These are phyloP conservation scores for Cladochytrium replicatum DNA, from an alignment of 192 early-diverging fungal species.

Conservation along the genomic window DNA sequence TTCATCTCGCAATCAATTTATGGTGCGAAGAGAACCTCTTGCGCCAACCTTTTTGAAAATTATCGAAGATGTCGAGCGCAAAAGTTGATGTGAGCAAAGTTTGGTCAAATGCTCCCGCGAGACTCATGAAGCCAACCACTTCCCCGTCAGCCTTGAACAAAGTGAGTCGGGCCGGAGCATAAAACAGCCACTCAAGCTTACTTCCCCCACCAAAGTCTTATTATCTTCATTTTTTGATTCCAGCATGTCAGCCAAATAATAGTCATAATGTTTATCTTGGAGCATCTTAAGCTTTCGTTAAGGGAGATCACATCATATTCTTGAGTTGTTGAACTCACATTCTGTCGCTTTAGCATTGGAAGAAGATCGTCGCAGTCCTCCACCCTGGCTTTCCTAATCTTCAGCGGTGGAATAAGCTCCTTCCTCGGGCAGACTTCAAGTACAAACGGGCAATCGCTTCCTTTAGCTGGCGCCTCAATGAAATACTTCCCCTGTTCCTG, in stretches of 20 bases:
- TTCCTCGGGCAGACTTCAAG: constrained; percentile 30
- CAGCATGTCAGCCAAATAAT: constrained; percentile 33
- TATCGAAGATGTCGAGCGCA: constrained; percentile 35
- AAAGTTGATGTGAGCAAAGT: constrained; percentile 22
- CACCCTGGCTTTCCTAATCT: constrained; percentile 34
- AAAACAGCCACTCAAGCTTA: no score
- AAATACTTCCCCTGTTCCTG: no score
- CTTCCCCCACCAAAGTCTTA: constrained; percentile 40
- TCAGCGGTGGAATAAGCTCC: constrained; percentile 29
- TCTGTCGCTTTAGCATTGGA: constrained; percentile 40
- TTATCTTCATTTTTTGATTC: constrained; percentile 21
- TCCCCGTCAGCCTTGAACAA: constrained; percentile 30
- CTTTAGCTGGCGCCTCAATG: constrained; percentile 20
- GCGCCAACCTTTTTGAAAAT: constrained; percentile 40
- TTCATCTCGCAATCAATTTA: no score
- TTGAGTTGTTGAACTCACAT: constrained; percentile 16
- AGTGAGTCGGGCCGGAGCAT: no score
- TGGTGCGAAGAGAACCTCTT: no score
- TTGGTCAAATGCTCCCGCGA: constrained; percentile 31
- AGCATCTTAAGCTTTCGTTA: constrained; percentile 15
- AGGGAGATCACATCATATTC: constrained; percentile 12
- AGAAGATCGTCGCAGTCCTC: constrained; percentile 52
- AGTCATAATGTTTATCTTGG: constrained; percentile 14
- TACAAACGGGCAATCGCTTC: constrained; percentile 12
- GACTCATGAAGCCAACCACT: constrained; percentile 43